A percentile compares a stretch with the other conserved stretches of the same genome.
phyloP scores from a whole-genome alignment of 106 monocot genomes.

The Hemerocallis citrina region DNA sequence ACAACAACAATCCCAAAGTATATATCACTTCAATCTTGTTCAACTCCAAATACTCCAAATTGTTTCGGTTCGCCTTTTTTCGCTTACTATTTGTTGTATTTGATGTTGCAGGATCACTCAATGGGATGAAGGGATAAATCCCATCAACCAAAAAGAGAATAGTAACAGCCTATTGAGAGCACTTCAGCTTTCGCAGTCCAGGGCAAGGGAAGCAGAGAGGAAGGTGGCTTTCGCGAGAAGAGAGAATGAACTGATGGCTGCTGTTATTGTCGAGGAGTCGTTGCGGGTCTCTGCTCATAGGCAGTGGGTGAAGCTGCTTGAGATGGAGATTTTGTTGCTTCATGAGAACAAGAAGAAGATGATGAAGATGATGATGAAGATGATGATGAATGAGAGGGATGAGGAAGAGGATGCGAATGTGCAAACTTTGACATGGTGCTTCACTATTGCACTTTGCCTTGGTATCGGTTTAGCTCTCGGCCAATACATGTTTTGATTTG shows the following conservation, averaged over 20 bases:
- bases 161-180: constrained; percentile 36
- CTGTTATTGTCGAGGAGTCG: constrained; percentile 46
- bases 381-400: not conserved
- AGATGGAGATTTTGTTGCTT: constrained; percentile 35
- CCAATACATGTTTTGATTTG: constrained; percentile 18
- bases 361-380: not conserved
- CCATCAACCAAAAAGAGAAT: not conserved
- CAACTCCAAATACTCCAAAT: not conserved
- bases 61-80: not conserved
- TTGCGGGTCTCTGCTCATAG: constrained; percentile 33
- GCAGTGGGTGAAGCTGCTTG: constrained; percentile 54
- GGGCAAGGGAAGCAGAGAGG: constrained; percentile 73
- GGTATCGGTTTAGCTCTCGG: constrained; percentile 24
- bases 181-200: constrained; percentile 65
- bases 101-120: not conserved
- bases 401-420: not conserved
- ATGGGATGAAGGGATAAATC: constrained; percentile 1
- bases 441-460: constrained; percentile 17
- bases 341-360: constrained; percentile 2
- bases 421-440: constrained; percentile 1
- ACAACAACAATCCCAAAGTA: not conserved
- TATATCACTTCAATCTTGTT: not conserved
- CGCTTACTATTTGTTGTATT: not conserved
- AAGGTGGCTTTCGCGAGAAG: constrained; percentile 13
- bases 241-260: constrained; percentile 13